Conservation (phyloP, 1,139 yeast genomes). For the Suhomyces atakaporum region DNA sequence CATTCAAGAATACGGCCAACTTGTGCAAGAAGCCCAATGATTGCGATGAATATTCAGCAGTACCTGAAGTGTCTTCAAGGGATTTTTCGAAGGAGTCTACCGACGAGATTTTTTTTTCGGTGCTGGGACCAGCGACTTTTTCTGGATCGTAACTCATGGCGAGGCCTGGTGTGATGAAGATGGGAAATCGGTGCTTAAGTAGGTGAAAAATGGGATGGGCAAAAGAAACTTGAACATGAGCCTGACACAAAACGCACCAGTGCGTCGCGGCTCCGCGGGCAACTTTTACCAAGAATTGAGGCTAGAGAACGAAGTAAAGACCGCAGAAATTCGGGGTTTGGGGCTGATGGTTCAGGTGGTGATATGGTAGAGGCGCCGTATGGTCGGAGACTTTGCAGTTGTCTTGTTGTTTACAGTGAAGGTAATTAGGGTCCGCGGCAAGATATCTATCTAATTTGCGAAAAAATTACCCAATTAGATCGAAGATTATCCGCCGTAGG, state of each 20-base stretch:
- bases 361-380: no score
- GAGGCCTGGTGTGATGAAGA: conserved; percentile 2
- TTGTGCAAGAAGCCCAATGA: conserved; percentile 21
- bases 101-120: conserved; percentile 19
- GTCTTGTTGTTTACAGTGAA: background rate
- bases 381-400: background rate
- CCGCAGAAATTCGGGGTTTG: no score
- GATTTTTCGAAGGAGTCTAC: conserved; percentile 29
- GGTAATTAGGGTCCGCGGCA: background rate
- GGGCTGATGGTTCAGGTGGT: no score
- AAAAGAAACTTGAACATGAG: conserved; percentile 7
- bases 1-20: conserved; percentile 42
- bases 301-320: no score
- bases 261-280: conserved; percentile 4
- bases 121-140: conserved; percentile 7
- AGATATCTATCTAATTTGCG: background rate
- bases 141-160: conserved; percentile 16
- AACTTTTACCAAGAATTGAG: background rate
- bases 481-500: background rate
- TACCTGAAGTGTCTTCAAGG: conserved; percentile 24
- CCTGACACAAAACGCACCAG: conserved; percentile 3
- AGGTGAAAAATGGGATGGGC: conserved; percentile 10
- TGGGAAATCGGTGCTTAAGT: conserved; percentile 2
- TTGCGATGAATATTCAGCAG: conserved; percentile 23
- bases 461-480: conserved; percentile 1